Evolutionary conservation across 192 early-diverging fungal species (phyloP).

Genomic region (Umbelopsis isabellina): DNA sequence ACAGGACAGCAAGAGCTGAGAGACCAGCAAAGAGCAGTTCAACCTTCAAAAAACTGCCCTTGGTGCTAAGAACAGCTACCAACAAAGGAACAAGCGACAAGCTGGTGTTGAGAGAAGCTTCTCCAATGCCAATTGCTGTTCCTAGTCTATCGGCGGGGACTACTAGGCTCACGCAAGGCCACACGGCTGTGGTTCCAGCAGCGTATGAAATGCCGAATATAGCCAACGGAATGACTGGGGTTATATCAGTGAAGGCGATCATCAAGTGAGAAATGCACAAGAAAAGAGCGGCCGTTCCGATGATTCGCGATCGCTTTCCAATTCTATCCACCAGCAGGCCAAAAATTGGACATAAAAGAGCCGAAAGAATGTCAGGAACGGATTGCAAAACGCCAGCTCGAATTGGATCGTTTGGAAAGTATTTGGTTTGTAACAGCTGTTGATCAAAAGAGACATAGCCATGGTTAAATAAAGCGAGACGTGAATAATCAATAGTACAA

Average conservation of each 20-base stretch:
- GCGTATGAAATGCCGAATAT: slow-evolving; percentile 61
- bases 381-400: slow-evolving; percentile 65
- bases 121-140: slow-evolving; percentile 65
- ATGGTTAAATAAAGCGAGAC: neutral
- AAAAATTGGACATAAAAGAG: slow-evolving; percentile 60
- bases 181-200: slow-evolving; percentile 60
- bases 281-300: slow-evolving; percentile 49
- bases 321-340: slow-evolving; percentile 58
- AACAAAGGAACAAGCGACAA: slow-evolving; percentile 61
- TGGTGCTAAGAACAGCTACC: slow-evolving; percentile 45
- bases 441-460: neutral
- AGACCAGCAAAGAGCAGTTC: slow-evolving; percentile 1
- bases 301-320: slow-evolving; percentile 53
- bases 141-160: slow-evolving; percentile 62
- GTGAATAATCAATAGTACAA: neutral
- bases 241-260: slow-evolving; percentile 51
- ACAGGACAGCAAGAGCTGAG: neutral
- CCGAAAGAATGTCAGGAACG: slow-evolving; percentile 66
- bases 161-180: slow-evolving; percentile 69
- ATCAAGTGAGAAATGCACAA: slow-evolving; percentile 50
- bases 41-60: slow-evolving; percentile 3
- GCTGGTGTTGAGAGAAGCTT: slow-evolving; percentile 61
- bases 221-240: slow-evolving; percentile 52
- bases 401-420: slow-evolving; percentile 52
- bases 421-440: slow-evolving; percentile 63